Evolutionary conservation across 805 yeast species (phyloP).

Genomic region (Tetrapisispora taiwanensis): DNA sequence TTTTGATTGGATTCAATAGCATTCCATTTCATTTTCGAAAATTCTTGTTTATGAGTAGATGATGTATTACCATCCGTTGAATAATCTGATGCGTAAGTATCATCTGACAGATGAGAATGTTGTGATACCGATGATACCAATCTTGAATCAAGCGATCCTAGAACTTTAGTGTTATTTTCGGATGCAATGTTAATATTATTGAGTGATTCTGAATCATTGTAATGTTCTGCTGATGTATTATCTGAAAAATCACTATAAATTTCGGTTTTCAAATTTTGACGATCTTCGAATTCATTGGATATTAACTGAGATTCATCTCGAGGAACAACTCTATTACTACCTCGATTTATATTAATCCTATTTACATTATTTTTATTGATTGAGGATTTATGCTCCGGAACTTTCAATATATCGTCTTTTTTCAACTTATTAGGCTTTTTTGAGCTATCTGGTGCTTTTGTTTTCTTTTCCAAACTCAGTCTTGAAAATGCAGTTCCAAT

Average conservation of each 20-base stretch:
- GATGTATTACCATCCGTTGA: slow-evolving; percentile 30
- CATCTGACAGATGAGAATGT: slow-evolving; percentile 29
- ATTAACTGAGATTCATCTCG: not conserved
- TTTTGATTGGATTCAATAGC: not conserved
- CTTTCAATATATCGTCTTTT: not conserved
- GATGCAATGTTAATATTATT: not conserved
- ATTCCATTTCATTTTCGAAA: slow-evolving; percentile 5
- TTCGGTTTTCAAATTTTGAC: slow-evolving; percentile 10
- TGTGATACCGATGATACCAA: slow-evolving; percentile 46
- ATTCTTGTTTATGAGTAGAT: slow-evolving; percentile 8
- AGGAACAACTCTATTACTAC: too few relatives aligned
- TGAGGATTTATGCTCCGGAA: not conserved
- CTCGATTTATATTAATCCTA: too few relatives aligned
- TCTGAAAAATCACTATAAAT: slow-evolving; percentile 23
- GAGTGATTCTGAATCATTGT: slow-evolving; percentile 6
- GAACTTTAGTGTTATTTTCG: slow-evolving; percentile 6
- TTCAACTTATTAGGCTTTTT: not conserved
- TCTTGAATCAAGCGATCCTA: slow-evolving; percentile 24
- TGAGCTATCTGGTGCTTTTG: not conserved
- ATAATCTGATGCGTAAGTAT: slow-evolving; percentile 42
- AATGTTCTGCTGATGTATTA: slow-evolving; percentile 24
- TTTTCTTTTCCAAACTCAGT: not conserved
- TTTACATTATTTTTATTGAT: too few relatives aligned
- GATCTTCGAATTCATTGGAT: not conserved
- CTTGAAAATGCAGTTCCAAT: not conserved